Base-by-base conservation (phyloP, 2,329 filamentous ascomycete genomes). In the Cytospora leucostoma region DNA sequence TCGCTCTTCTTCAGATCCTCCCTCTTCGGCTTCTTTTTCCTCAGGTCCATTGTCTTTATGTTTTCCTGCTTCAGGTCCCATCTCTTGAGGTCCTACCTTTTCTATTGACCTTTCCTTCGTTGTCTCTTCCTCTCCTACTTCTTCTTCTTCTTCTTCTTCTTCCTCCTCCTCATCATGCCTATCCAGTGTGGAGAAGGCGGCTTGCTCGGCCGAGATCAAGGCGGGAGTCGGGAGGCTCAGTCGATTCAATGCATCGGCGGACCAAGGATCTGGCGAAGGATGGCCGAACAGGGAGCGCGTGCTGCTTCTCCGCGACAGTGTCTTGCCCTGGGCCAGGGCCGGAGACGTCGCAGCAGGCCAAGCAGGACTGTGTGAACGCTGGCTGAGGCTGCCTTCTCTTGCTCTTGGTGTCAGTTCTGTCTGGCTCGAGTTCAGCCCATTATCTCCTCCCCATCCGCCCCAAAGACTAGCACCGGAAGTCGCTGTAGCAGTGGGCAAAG, bases 181-280 rank as follows among this genome's bases (percentile, higher is more conserved):
- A 13, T 66, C 64, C 19, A 66, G 47, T 34, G 61, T 58, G 49
- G 61, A 64, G 32, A 64, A 64, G 6, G 38, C 57, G 53, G 61
- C 57, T n/a, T 66, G 64, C 34, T 66, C 64, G 34, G 64, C 54
- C 17, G 64, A 63, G 38, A 66, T 51, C 15, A 64, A 50, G 2
- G 59, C 61, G 10, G 61, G 61, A 12, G 57, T 56, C n/a, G 61
- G 64, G 1, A 64, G 61, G 40, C 57, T 61, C 8, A 66, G 27
- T 15, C 54, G 61, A 17, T 64, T 44, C 19, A 61, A 70, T n/a
- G 72, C 64, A 33, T 77, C 77, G 56, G 71, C 62, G 2, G 74
- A 73, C 78, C 78, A 80, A 0, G 78, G 78, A 64, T 80, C 78
- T 7, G 75, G 76, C 1, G 77, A 78, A 19, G 73, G 73, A 37